A percentile compares a stretch with the other conserved stretches of the same genome.
Evolutionary conservation across 805 yeast species (phyloP).

Genomic region (Nakazawaea ambrosiae): DNA sequence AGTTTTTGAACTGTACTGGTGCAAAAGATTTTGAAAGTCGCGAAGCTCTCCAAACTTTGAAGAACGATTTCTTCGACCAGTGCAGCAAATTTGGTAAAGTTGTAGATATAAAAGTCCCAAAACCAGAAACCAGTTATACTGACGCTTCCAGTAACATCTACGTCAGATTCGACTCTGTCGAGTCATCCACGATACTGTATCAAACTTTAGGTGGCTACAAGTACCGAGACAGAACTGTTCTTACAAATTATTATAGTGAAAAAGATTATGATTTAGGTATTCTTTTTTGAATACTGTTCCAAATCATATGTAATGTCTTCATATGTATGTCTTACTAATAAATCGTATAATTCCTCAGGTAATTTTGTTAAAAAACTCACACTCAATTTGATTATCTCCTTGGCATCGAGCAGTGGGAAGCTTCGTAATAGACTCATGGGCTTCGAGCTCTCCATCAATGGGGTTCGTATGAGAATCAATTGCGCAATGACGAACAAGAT

Average conservation of each 20-base stretch:
- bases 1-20: conserved; percentile 59
- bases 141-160: conserved; percentile 60
- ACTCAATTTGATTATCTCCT: conserved; percentile 69
- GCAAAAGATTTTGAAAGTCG: conserved; percentile 56
- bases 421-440: conserved; percentile 75
- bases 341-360: conserved; percentile 58
- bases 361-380: conserved; percentile 73
- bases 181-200: conserved; percentile 35
- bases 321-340: conserved; percentile 55
- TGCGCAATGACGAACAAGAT: conserved; percentile 81
- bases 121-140: conserved; percentile 34
- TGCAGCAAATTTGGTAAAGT: conserved; percentile 47
- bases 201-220: conserved; percentile 52
- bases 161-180: conserved; percentile 51
- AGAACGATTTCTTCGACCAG: conserved; percentile 44
- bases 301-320: conserved; percentile 29
- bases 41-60: conserved; percentile 37
- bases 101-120: conserved; percentile 50
- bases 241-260: conserved; percentile 58
- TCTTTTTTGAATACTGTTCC: conserved; percentile 13
- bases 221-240: conserved; percentile 62
- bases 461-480: conserved; percentile 58
- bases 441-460: conserved; percentile 47
- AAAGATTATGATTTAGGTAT: conserved; percentile 42
- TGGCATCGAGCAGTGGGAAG: conserved; percentile 65